phyloP scores from a whole-genome alignment of 441 rosid species.

The Eutrema salsugineum region DNA sequence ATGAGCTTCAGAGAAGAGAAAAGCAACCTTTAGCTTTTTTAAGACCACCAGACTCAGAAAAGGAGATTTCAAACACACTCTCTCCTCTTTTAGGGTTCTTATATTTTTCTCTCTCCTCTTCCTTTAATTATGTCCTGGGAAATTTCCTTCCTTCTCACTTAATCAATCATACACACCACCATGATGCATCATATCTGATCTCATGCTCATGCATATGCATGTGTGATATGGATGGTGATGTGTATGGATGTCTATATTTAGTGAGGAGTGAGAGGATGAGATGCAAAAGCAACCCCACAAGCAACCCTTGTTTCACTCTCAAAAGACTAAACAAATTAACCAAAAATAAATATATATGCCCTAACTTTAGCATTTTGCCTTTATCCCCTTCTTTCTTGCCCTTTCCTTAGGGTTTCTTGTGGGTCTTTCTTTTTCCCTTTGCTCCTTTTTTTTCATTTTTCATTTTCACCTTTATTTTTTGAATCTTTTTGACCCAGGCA shows the following conservation, averaged over 20 bases:
- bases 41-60: constrained; percentile 58
- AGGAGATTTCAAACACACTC: constrained; percentile 57
- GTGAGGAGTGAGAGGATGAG: constrained; percentile 37
- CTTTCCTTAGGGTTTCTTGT: constrained; percentile 42
- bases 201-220: constrained; percentile 20
- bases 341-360: constrained; percentile 27
- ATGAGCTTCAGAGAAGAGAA: constrained; percentile 70
- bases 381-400: constrained; percentile 46
- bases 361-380: constrained; percentile 33
- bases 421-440: constrained; percentile 31
- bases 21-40: constrained; percentile 70
- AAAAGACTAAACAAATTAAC: constrained; percentile 32
- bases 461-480: constrained; percentile 22
- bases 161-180: constrained; percentile 29
- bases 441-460: constrained; percentile 22
- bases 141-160: constrained; percentile 26
- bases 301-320: constrained; percentile 48
- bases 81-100: constrained; percentile 42
- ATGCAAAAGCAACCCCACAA: constrained; percentile 47
- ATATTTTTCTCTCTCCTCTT: constrained; percentile 22
- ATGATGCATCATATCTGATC: constrained; percentile 2
- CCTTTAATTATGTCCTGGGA: constrained; percentile 14
- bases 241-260: constrained; percentile 55
- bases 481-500: constrained; percentile 36
- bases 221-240: constrained; percentile 21